Percentiles rank a stretch among this genome's conserved stretches.
Conservation (phyloP, 1,284 basidiomycete genomes). For the Fomes fomentarius region DNA sequence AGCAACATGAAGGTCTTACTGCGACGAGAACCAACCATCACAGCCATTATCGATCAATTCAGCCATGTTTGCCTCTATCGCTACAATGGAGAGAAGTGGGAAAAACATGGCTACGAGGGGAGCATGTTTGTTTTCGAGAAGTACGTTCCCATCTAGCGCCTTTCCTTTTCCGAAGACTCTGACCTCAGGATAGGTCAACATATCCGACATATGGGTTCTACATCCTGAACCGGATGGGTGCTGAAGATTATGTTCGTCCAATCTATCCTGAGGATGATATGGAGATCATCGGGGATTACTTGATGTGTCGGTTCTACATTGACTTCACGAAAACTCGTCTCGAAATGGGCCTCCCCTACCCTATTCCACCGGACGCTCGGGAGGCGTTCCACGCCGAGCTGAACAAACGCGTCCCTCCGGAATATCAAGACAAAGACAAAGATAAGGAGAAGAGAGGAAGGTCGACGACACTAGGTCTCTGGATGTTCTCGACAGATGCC, state of each 20-base stretch:
- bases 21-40: conserved; percentile 79
- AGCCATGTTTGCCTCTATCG: conserved; percentile 83
- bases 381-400: conserved; percentile 33
- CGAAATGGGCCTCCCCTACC: conserved; percentile 35
- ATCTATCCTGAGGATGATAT: conserved; percentile 83
- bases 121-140: conserved; percentile 89
- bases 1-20: conserved; percentile 85
- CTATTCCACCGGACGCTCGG: conserved; percentile 28
- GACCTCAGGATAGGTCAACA: conserved; percentile 44
- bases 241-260: conserved; percentile 79
- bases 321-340: conserved; percentile 65
- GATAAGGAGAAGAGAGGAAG: conserved; percentile 53
- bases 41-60: conserved; percentile 83
- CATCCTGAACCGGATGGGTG: conserved; percentile 86
- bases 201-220: conserved; percentile 88
- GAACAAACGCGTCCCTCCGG: conserved; percentile 20
- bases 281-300: conserved; percentile 62
- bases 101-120: conserved; percentile 86
- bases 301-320: conserved; percentile 78
- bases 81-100: conserved; percentile 72
- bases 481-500: conserved; percentile 76
- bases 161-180: conserved; percentile 6
- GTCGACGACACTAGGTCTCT: conserved; percentile 70
- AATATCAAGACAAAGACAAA: conserved; percentile 20
- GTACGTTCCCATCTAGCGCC: conserved; percentile 42